Evolutionary conservation across 805 yeast species (phyloP).

Genomic region (Jamesozyma piceae): DNA sequence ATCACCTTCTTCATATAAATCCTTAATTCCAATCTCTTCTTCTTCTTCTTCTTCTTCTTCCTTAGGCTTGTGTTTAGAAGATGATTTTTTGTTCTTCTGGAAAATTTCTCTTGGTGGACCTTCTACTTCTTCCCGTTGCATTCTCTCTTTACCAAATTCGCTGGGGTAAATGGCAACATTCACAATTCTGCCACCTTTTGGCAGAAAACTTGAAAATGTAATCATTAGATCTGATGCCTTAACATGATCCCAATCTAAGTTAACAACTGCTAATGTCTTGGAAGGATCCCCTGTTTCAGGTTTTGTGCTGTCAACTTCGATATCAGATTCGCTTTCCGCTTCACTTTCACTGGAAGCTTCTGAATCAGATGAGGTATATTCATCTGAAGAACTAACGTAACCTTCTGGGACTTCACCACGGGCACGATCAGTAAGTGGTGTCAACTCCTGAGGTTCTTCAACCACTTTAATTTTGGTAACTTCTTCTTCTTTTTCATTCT

Average conservation of each 20-base stretch:
- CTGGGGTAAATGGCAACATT: conserved; percentile 75
- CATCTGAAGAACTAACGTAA: conserved; percentile 35
- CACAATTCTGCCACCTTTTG: conserved; percentile 57
- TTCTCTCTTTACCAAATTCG: conserved; percentile 85
- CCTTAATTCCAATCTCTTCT: conserved; percentile 54
- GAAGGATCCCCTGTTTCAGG: conserved; percentile 89
- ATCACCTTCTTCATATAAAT: conserved; percentile 68
- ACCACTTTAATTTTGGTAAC: conserved; percentile 16
- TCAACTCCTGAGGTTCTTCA: conserved; percentile 9
- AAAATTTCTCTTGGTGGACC: conserved; percentile 90
- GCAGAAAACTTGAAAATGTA: conserved; percentile 77
- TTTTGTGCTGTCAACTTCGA: conserved; percentile 42
- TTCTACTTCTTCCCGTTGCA: conserved; percentile 80
- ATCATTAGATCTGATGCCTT: conserved; percentile 81
- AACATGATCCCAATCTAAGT: conserved; percentile 96
- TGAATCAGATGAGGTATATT: conserved; percentile 38
- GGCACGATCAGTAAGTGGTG: conserved; percentile 42
- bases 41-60: conserved; percentile 37
- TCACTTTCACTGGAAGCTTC: conserved; percentile 25
- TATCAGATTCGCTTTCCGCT: conserved; percentile 40
- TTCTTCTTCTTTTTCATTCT: conserved; percentile 17
- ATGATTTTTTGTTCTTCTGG: conserved; percentile 35
- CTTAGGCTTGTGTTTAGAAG: conserved; percentile 29
- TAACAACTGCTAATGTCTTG: conserved; percentile 76
- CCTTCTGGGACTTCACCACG: conserved; percentile 54